Evolutionary conservation across 257 asterid species (phyloP), one percentile per base, ranked within the genome.

Genomic region (Plantago elongata): DNA sequence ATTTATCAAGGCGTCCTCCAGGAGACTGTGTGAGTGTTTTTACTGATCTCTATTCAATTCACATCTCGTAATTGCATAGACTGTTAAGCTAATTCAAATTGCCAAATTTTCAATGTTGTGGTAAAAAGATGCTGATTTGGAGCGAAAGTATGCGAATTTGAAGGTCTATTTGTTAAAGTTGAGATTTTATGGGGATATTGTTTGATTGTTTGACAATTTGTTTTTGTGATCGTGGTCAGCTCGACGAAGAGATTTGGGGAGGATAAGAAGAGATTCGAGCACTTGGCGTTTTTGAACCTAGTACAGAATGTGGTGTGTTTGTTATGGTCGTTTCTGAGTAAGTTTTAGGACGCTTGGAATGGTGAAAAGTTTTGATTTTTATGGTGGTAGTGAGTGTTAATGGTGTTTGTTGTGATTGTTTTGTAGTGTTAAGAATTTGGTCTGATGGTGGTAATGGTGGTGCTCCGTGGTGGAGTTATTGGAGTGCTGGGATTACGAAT

Each of bases 391-490:
- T 44, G 54, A 60, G 49, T 34, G 46, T 60, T 56, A 10, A 9
- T 65, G 45, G 38, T 62, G 40, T 34, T 34, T 34, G 40, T 38
- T 70, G 50, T 9, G 8, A 6, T 54, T 64, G 48, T 65, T 64
- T 57, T 68, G 70, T 72, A 91, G 98, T 91, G 98, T 73, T 88
- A 48, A 88, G 72, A 77, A 65, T 92, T 66, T 89, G 97, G 99
- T 83, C 96, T 13, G 73, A 77, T 68, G 86, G 84, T 64, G 84
- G 85, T 58, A 70, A 78, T 54, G 77, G 73, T 10, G 95, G 96
- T 57, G 96, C 97, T 73, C 99, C 99, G 0, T 89, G 95, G 99
- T 86, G 97, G 99, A 89, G 89, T 75, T 89, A 89, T 51, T 92
- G 99, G 99, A 87, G 99, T 77, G 99, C 97, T 74, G 97, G 99